Conservation (phyloP, 1,284 basidiomycete species). For the Xerocomus nothofagi region DNA sequence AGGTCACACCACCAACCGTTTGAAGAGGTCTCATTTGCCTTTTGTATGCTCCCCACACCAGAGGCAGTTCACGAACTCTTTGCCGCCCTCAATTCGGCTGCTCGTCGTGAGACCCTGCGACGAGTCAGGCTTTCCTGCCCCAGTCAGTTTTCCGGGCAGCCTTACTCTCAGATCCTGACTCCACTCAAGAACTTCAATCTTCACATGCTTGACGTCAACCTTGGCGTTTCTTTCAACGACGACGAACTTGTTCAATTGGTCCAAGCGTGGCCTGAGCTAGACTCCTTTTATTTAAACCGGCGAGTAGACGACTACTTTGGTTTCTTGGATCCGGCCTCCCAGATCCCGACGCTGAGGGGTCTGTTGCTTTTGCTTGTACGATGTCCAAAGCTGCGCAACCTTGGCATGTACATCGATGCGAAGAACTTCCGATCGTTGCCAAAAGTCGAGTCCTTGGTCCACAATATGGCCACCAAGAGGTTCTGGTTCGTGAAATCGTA, state of each 20-base stretch:
- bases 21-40: neutral
- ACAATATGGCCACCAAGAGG: constrained; percentile 4
- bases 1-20: constrained; percentile 8
- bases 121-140: neutral
- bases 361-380: constrained; percentile 12
- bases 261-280: constrained; percentile 17
- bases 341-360: constrained; percentile 13
- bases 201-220: neutral
- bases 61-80: constrained; percentile 4
- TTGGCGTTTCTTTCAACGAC: constrained; percentile 14
- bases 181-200: constrained; percentile 8
- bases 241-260: constrained; percentile 11
- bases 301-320: too few species aligned
- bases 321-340: too few species aligned
- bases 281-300: constrained; percentile 5
- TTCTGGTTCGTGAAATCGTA: constrained; percentile 6
- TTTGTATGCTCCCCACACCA: neutral
- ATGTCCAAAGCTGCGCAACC: constrained; percentile 12
- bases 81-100: constrained; percentile 6
- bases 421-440: constrained; percentile 5
- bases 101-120: constrained; percentile 3
- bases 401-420: constrained; percentile 9
- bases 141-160: neutral
- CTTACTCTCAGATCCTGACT: constrained; percentile 4
- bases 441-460: neutral